Evolutionary conservation across 768 basidiomycete species (phyloP), one percentile per base, ranked within the genome.

Genomic region (Pisolithus orientalis): DNA sequence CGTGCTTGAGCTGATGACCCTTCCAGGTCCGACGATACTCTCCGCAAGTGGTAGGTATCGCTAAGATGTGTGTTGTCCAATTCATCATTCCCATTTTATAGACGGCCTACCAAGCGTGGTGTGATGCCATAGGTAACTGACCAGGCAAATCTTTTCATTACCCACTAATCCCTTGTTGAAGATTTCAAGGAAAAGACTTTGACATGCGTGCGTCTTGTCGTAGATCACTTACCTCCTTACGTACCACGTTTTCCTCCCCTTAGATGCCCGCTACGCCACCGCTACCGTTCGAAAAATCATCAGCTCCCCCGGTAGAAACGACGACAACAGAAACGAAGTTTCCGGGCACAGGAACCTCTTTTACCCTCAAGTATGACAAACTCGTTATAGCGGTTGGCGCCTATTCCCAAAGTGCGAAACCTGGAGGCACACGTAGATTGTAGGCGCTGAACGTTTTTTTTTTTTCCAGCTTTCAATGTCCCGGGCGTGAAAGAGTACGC

Each of bases 331-430:
- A 59, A 31, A 43, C 51, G 39, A 60, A 53, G 45, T 57, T 56
- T 47, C 62, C 59, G 4, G 63, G 54, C 0, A 57, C 57, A 1
- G 62, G 64, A 6, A 65, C 71, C 28, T 67, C 75, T 7, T 91
- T 88, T 64, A 72, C 75, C 8, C 46, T 92, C 42, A 66, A 70
- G 17, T 93, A 87, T 61, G 90, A 94, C 67, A 90, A 87, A 63
- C 76, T 94, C 11, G 80, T 94, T 50, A 82, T 94, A 45, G 83
- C 88, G 6, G 90, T 90, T 1, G 92, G 92, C 2, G 86, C 87
- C 44, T 93, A 93, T 68, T 82, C 80, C 2, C 89, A 92, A 64
- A 93, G 90, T 89, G 60, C 47, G 78, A 58, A 3, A 37, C 4
- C 31, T 16, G 10, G 32, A 29, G 28, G 48, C 53, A 59, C 49